These are phyloP conservation scores for Fraxinus baroniana DNA, from an alignment of 305 asterid genomes.

Conservation along the genomic window DNA sequence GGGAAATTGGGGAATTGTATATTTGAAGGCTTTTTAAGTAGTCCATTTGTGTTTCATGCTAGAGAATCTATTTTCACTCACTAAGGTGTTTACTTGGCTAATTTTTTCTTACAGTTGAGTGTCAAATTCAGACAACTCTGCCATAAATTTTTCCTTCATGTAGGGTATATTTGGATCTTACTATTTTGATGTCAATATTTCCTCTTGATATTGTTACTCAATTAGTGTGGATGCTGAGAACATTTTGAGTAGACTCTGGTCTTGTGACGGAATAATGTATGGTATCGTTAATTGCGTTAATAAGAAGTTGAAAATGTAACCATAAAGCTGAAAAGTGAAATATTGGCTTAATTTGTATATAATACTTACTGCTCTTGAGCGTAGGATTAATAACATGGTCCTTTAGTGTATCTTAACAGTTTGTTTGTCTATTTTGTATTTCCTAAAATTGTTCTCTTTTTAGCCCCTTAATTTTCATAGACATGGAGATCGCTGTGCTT, in stretches of 20 bases:
- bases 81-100: neutral
- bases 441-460: neutral
- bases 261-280: neutral
- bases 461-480: neutral
- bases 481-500: neutral
- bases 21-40: slow-evolving; percentile 8
- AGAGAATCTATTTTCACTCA: neutral
- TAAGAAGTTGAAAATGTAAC: neutral
- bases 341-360: neutral
- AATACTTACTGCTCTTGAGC: neutral
- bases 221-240: neutral
- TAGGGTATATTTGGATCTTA: neutral
- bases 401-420: neutral
- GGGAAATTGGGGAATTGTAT: neutral
- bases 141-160: neutral
- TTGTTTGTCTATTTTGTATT: neutral
- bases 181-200: neutral
- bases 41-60: neutral
- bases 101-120: neutral
- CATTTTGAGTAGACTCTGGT: neutral
- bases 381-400: neutral
- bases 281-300: neutral
- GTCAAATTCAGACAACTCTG: neutral
- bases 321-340: neutral
- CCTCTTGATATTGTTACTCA: neutral